Evolutionary conservation across 306 rosid species (phyloP), one percentile per base, ranked within the genome.

Genomic region (Psophocarpus tetragonolobus): DNA sequence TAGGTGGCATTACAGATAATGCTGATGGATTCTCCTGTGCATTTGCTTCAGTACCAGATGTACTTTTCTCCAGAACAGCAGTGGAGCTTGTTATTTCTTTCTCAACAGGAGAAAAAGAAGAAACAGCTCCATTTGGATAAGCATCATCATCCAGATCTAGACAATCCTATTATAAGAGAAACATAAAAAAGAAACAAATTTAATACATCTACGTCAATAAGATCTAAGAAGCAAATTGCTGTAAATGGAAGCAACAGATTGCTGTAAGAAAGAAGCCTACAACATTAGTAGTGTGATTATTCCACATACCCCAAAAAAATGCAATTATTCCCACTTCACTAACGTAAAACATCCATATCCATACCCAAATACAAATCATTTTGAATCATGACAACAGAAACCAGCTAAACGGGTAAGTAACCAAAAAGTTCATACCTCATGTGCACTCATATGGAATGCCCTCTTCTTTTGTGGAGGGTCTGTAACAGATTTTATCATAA

Each of bases 361-460:
- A 60, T 10, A 36, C 29, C 11, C 26, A n/a, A 48, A 41, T 33
- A 75, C 71, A 70, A 68, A 18, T 9, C 17, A 15, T 23, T 77
- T 53, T 6, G 29, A 39, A 41, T 54, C 6, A 11, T 11, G 23
- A 24, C 29, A 35, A 60, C 3, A 62, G 27, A 14, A 71, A 77
- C 39, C 20, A 32, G 42, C 33, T 23, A 35, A 53, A 54, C 13
- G 44, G 48, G 76, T 57, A 20, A 32, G 21, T 32, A 79, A 39
- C n/a, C n/a, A 67, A 73, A 77, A 61, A 62, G 57, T 60, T 45
- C 84, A 82, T 85, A 92, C 99, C 99, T 95, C 97, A 6, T 87
- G 92, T 17, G 91, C 97, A 70, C 97, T 95, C 97, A 95, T 91
- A 81, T 77, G 81, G 78, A 95, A 95, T 45, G 88, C 88, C 78